phyloP scores from a whole-genome alignment of 805 yeast species.

The Wickerhamomyces bovis region DNA sequence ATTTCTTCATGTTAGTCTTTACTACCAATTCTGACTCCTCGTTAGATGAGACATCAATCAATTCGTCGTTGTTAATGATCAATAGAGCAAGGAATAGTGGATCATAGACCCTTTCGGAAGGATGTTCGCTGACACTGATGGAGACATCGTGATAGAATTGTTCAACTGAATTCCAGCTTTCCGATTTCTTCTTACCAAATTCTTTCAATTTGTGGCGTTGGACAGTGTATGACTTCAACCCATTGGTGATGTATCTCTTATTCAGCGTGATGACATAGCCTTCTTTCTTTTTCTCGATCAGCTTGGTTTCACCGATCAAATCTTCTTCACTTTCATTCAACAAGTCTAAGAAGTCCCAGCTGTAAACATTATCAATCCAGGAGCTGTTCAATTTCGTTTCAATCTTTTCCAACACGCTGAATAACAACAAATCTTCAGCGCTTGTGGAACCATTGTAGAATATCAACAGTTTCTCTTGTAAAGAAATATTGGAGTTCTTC shows the following conservation, averaged over 20 bases:
- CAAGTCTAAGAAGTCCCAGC: conserved; percentile 57
- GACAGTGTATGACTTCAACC: conserved; percentile 34
- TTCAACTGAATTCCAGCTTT: conserved; percentile 26
- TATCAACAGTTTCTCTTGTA: conserved; percentile 45
- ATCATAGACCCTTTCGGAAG: conserved; percentile 43
- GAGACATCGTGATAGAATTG: conserved; percentile 23
- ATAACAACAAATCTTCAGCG: conserved; percentile 56
- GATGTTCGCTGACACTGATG: conserved; percentile 17
- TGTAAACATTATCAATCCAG: conserved; percentile 58
- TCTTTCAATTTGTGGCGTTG: conserved; percentile 21
- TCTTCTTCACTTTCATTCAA: conserved; percentile 36
- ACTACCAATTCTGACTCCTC: conserved; percentile 21
- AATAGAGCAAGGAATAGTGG: conserved; percentile 62
- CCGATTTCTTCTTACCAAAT: not conserved
- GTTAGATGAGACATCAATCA: conserved; percentile 35
- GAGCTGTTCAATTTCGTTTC: conserved; percentile 49
- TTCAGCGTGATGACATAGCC: conserved; percentile 47
- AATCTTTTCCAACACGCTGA: conserved; percentile 46
- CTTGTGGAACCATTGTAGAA: conserved; percentile 60
- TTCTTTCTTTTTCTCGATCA: conserved; percentile 40
- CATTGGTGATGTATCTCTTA: conserved; percentile 42
- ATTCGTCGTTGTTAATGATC: conserved; percentile 58
- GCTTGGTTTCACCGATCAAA: conserved; percentile 39
- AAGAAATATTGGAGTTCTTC: conserved; percentile 37
- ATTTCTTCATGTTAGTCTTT: conserved; percentile 45